Conservation (phyloP, 345 rosid genomes). For the Firmiana major region DNA sequence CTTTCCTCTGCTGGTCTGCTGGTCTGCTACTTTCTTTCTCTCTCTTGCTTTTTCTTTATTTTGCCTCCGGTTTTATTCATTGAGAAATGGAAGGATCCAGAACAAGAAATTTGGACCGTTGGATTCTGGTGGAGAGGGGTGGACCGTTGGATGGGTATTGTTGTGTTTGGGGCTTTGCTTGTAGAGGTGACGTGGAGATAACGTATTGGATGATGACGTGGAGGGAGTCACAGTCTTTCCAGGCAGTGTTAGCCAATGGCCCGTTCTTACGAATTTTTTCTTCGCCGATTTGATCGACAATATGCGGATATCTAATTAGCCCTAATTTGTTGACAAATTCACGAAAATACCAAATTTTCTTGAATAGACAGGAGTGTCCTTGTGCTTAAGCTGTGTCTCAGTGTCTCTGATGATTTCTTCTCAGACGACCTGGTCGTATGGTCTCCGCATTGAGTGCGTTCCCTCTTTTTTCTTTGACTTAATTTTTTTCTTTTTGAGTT, state of each 20-base stretch:
- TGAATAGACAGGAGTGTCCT: too few relatives aligned
- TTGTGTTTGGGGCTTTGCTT: background rate
- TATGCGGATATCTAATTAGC: too few relatives aligned
- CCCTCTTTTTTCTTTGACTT: too few relatives aligned
- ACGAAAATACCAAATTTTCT: too few relatives aligned
- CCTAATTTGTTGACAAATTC: too few relatives aligned
- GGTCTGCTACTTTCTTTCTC: background rate
- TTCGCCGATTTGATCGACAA: too few relatives aligned
- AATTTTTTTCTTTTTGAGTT: too few relatives aligned
- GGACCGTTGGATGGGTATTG: slow-evolving; percentile 29
- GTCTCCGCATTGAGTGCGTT: too few relatives aligned
- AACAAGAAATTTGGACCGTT: slow-evolving; percentile 41
- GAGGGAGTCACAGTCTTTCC: slow-evolving; percentile 25
- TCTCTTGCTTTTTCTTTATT: background rate
- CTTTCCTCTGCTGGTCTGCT: too few relatives aligned
- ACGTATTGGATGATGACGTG: slow-evolving; percentile 13
- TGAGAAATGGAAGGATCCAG: slow-evolving; percentile 58
- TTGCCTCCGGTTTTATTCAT: background rate
- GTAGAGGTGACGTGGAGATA: slow-evolving; percentile 17
- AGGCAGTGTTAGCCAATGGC: slow-evolving; percentile 22
- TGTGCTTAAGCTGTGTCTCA: too few relatives aligned
- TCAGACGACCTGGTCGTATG: too few relatives aligned
- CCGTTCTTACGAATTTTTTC: background rate
- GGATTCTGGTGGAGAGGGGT: slow-evolving; percentile 30
- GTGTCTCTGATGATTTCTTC: too few relatives aligned